A percentile compares a stretch with the other conserved stretches of the same genome.
Conservation (phyloP, 2,329 filamentous ascomycete genomes). For the Microthyrium microscopicum region DNA sequence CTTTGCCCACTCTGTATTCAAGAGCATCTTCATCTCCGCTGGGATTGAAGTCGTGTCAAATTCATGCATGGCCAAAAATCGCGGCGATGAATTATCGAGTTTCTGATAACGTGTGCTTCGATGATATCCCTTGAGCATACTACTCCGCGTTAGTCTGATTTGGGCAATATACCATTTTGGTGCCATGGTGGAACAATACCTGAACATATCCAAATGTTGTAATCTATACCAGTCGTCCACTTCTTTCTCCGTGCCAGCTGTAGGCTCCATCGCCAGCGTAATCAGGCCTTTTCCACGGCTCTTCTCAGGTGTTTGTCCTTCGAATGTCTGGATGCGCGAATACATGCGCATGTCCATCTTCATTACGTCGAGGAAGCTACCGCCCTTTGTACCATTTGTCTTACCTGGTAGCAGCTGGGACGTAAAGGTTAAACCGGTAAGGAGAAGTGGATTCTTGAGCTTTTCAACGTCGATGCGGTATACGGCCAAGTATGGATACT, state of each 20-base stretch:
- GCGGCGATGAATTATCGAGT: conserved; percentile 8
- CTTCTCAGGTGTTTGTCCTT: conserved; percentile 2
- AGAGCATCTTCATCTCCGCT: conserved; percentile 10
- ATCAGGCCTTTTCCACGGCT: conserved; percentile 5
- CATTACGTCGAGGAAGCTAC: conserved; percentile 5
- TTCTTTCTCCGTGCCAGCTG: conserved; percentile 11
- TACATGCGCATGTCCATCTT: conserved; percentile 5
- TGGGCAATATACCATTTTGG: too few relatives aligned
- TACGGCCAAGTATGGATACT: conserved; percentile 8
- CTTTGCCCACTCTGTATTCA: conserved; percentile 12
- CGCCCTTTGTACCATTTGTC: too few relatives aligned
- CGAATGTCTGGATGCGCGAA: conserved; percentile 6
- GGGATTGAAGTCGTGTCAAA: conserved; percentile 11
- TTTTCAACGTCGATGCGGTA: conserved; percentile 9
- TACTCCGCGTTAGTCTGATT: conserved; percentile 13
- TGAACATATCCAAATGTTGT: conserved; percentile 10
- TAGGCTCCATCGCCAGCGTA: conserved; percentile 12
- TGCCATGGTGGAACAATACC: too few relatives aligned
- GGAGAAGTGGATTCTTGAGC: conserved; percentile 4
- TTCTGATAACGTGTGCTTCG: conserved; percentile 13
- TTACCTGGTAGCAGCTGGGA: conserved; percentile 6
- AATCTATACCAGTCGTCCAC: conserved; percentile 16
- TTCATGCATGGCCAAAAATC: conserved; percentile 13
- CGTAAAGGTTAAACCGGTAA: conserved; percentile 4
- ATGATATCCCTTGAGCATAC: conserved; percentile 11